Base-by-base conservation (phyloP, 2,329 filamentous ascomycete genomes). In the Corniculantispora saksenae region DNA sequence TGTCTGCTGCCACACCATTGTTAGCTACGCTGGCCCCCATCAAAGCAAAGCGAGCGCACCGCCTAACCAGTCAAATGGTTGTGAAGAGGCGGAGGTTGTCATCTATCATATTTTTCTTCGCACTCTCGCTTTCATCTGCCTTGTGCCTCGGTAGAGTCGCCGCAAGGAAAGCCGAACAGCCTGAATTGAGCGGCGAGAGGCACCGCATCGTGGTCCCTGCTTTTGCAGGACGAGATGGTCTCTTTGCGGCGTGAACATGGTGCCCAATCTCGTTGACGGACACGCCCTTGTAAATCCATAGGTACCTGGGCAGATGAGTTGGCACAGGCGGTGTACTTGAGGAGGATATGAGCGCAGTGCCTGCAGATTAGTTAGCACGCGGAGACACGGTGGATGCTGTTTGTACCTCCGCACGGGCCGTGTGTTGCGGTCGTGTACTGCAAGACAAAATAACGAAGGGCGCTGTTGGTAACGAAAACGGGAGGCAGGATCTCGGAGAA, bases 71-170 rank as follows among this genome's bases (percentile, higher is more conserved):
- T n/a, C n/a, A n/a, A n/a, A n/a, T n/a, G n/a, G n/a, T n/a, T 3
- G 10, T 19, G 38, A 29, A 7, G 15, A 10, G 5, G 25, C 23
- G 23, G 35, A 32, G 29, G 48, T 15, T 32, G 48, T 61, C 48
- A 61, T 17, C 38, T 61, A 25, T 61, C 59, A 55, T 19, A 32
- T 61, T 53, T 61, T 29, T 10, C 13, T 40, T 58, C 35, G 21
- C n/a, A n/a, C n/a, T 61, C 6, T 32, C 32, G 9, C 17, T 43
- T 13, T 13, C 12, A 19, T 43, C 35, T 43, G 4, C 32, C 29
- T 53, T 19, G 13, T 51, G 21, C 21, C 47, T 40, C n/a, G 45
- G 5, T 19, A 23, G 40, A 32, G 55, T 17, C 32, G n/a, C n/a
- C 53, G 23, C 25, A 27, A 7, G 12, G 3, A 15, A 29, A 40